These are phyloP conservation scores for Aureobasidium sp. DNA, from an alignment of 2,329 filamentous ascomycete genomes.

Conservation along the genomic window DNA sequence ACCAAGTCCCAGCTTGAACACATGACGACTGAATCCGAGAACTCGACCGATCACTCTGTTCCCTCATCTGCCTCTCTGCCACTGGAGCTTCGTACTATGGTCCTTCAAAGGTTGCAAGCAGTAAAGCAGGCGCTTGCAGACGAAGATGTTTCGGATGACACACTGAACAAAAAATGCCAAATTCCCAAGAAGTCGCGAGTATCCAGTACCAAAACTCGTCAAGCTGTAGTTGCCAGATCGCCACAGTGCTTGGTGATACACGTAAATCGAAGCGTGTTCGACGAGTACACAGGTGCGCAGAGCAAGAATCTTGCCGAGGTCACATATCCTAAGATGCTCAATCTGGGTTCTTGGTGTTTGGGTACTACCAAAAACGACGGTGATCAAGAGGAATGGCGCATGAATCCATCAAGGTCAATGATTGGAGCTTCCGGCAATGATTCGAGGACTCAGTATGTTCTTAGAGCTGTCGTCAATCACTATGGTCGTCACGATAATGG, in stretches of 20 bases:
- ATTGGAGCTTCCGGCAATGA: conserved; percentile 36
- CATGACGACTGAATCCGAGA: conserved; percentile 24
- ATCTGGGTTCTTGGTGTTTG: conserved; percentile 79
- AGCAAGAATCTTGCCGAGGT: conserved; percentile 79
- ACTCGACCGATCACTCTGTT: neutral
- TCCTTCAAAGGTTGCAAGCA: conserved; percentile 50
- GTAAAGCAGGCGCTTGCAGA: conserved; percentile 66
- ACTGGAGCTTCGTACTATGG: conserved; percentile 35
- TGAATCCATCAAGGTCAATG: conserved; percentile 65
- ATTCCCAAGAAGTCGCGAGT: conserved; percentile 56
- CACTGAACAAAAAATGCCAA: conserved; percentile 38
- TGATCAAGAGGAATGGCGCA: conserved; percentile 58
- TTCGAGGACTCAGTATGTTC: conserved; percentile 52
- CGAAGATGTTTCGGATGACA: conserved; percentile 63
- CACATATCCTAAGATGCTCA: conserved; percentile 63
- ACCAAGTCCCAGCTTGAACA: conserved; percentile 46
- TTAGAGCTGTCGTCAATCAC: conserved; percentile 80
- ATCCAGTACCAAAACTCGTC: conserved; percentile 76
- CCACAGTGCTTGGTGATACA: conserved; percentile 78
- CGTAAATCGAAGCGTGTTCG: conserved; percentile 85
- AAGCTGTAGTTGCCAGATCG: conserved; percentile 74
- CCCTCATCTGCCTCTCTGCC: conserved; percentile 26
- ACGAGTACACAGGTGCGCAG: conserved; percentile 69
- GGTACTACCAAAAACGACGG: conserved; percentile 35
- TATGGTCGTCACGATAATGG: conserved; percentile 89